Conservation (phyloP, 2,329 filamentous ascomycete species). For the Fusarium solani-melongenae region DNA sequence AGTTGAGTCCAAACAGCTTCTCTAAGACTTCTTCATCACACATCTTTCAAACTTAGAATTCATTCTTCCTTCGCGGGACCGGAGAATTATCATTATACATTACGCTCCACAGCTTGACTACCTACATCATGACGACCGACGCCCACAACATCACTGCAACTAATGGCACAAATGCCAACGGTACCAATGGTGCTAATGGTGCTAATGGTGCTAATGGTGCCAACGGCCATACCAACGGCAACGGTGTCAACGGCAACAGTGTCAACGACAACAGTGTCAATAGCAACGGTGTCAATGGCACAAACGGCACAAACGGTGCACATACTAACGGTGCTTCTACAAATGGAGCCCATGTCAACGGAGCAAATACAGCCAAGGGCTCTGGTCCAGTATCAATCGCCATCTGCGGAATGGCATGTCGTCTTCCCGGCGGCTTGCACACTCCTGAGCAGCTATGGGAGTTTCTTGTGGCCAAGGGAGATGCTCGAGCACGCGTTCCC, state of each 20-base stretch:
- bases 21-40: neutral
- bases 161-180: neutral
- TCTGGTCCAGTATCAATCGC: constrained; percentile 23
- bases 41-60: neutral
- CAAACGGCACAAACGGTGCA: constrained; percentile 1
- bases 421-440: constrained; percentile 39
- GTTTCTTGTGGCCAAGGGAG: constrained; percentile 37
- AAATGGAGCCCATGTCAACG: neutral
- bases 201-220: neutral
- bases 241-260: neutral
- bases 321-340: neutral
- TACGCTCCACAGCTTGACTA: neutral
- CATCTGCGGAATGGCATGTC: constrained; percentile 43
- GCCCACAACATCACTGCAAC: neutral
- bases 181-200: neutral
- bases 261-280: neutral
- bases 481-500: constrained; percentile 35
- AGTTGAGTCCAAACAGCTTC: neutral
- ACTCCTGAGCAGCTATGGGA: constrained; percentile 40
- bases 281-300: neutral
- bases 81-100: neutral
- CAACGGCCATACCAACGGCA: neutral
- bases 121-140: neutral
- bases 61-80: neutral
- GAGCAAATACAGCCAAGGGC: neutral